Conservation (phyloP, 2,329 filamentous ascomycete genomes). For the Clonostachys chloroleuca region DNA sequence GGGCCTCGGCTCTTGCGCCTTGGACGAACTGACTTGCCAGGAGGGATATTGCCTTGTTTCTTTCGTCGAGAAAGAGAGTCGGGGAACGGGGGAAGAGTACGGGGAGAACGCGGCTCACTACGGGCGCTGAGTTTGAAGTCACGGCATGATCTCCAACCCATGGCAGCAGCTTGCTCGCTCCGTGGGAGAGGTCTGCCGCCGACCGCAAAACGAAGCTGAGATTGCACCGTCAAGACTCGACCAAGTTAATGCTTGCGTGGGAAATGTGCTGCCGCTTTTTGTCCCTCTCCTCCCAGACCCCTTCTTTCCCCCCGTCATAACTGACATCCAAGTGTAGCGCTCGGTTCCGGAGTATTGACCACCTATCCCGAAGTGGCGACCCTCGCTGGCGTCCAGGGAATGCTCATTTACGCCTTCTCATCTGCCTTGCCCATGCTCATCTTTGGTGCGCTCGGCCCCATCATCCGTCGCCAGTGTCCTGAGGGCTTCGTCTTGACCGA, state of each 20-base stretch:
- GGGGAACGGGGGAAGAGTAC: background rate
- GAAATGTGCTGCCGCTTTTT: slow-evolving; percentile 90
- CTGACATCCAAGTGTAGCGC: slow-evolving; percentile 45
- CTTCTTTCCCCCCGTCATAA: slow-evolving; percentile 10
- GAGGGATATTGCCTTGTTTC: background rate
- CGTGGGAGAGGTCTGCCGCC: slow-evolving; percentile 29
- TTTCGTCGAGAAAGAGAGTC: too few relatives aligned
- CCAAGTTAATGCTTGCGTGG: slow-evolving; percentile 99
- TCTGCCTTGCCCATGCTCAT: slow-evolving; percentile 69
- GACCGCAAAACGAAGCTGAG: slow-evolving; percentile 63
- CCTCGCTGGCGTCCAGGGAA: slow-evolving; percentile 73
- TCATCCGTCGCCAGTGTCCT: slow-evolving; percentile 75
- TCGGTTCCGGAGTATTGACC: slow-evolving; percentile 81
- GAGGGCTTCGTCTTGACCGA: slow-evolving; percentile 82
- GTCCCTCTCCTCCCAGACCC: slow-evolving; percentile 11
- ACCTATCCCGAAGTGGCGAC: slow-evolving; percentile 78
- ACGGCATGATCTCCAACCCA: background rate
- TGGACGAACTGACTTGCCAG: background rate
- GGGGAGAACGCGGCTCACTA: slow-evolving; percentile 67
- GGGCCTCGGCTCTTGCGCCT: background rate
- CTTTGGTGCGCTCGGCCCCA: slow-evolving; percentile 70
- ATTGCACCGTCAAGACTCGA: slow-evolving; percentile 95
- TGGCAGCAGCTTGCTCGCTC: background rate
- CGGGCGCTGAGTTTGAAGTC: slow-evolving; percentile 69
- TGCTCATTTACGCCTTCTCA: slow-evolving; percentile 71